Base-by-base conservation (phyloP, 805 yeast species). In the Ogataea dorogensis region DNA sequence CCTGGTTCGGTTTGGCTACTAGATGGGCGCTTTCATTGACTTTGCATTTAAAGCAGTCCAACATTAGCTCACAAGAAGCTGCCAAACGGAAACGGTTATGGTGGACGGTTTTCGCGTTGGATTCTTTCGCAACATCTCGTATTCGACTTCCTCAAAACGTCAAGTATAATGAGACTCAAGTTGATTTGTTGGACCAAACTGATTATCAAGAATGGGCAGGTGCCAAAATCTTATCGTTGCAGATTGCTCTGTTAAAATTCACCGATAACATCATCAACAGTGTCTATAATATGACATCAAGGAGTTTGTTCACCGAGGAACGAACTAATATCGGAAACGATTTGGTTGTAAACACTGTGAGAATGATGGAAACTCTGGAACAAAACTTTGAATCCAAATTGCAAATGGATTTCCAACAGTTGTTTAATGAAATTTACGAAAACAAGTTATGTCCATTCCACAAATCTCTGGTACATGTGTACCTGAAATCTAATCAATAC, bases 81-180 rank as follows among this genome's bases (percentile, higher is more conserved):
- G 61, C 64, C 18, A 55, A 57, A 31, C 46, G 65, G 16, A 55
- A 63, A 39, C 52, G 64, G 30, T 47, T 63, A 3, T 65, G 68
- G 68, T 65, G 70, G 70, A 61, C 70, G 8, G 58, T 59, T 14
- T 63, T 56, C 42, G 51, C 59, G 5, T 50, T 64, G 47, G 66
- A 63, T 32, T 55, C 60, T 14, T 52, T 59, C 15, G 64, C 67
- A 48, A 55, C 63, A n/a, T 62, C 67, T 4, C 57, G 64, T 24
- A 43, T 63, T 16, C 59, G 67, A 14, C 56, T 61, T 22, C 68
- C 68, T 0, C 51, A 54, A n/a, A 65, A 57, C 40, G 56, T 64
- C 23, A 56, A 55, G 24, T 52, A 48, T 25, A 46, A 55, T 29
- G 61, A 59, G 40, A 58, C 62, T 8, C 62, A 59, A 24, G 55